Evolutionary conservation across 495 filamentous ascomycete genomes (phyloP), one percentile per base, ranked within the genome.

Genomic region (Bombardia bombarda): DNA sequence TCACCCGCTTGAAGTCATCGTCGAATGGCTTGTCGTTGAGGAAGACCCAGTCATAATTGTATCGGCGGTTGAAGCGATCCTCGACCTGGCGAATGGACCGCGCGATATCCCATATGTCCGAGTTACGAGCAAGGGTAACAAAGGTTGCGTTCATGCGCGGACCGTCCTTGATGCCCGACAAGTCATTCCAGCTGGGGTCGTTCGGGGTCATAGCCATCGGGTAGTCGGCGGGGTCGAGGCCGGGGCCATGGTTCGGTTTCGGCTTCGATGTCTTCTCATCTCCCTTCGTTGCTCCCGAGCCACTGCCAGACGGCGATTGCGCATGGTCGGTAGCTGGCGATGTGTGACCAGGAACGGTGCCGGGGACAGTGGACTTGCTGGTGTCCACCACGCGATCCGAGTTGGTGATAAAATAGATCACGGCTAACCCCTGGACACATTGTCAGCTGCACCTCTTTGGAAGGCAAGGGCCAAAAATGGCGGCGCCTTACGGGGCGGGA

Each of bases 1-100:
- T 98, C 43, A 98, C 75, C 56, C 85, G 89, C 66, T 87, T 97
- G 70, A 98, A 98, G 9, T 78, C 77, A 1, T 86, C 82, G 52
- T 95, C 85, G 53, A 98, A 98, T 1, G 87, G 84, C 58, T 87
- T 77, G 59, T 98, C 92, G 62, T 98, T 98, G 49, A 98, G 64
- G 70, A 98, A 98, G 21, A 98, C 93, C 92, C 92, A 98, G 58
- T 97, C 92, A 63, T 98, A 98, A 69, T 96, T 82, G 64, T 83
- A 97, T 38, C 88, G 83, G 51, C 80, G 77, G 66, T 98, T 98
- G 79, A 98, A 97, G 50, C 92, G 84, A 60, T 98, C 92, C 66
- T 98, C 92, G 25, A 98, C 80, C 50, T 90, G 82, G 18, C 92
- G 87, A 56, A 98, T 98, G 7, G 87, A 93, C 54, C 84, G 80